Conservation (phyloP, 176 grass and related monocot species). For the Triticum dicoccoides region DNA sequence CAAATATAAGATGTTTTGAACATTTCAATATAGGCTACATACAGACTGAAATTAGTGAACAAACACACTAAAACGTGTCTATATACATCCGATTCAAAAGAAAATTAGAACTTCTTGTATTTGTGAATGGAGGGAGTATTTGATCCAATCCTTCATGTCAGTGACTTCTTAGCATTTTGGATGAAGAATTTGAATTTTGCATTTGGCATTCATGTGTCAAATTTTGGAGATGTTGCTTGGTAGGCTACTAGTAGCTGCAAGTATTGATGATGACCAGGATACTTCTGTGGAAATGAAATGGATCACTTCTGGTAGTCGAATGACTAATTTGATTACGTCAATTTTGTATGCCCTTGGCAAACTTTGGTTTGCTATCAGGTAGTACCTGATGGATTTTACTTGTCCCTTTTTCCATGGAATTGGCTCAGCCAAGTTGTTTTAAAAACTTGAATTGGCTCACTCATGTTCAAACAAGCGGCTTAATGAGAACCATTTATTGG, state of each 20-base stretch:
- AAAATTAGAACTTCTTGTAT: too few species aligned
- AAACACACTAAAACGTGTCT: too few species aligned
- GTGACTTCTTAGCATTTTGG: background rate
- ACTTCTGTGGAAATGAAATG: background rate
- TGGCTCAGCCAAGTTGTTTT: background rate
- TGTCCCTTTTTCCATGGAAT: background rate
- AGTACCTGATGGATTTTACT: background rate
- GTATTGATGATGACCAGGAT: background rate
- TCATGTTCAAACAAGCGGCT: background rate
- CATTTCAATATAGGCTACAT: too few species aligned
- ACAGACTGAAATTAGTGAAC: too few species aligned
- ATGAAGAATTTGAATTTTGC: background rate
- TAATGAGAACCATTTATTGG: background rate
- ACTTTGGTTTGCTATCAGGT: background rate
- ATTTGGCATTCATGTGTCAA: background rate
- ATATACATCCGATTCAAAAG: too few species aligned
- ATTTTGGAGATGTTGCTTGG: background rate
- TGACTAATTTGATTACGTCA: background rate
- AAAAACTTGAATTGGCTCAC: background rate
- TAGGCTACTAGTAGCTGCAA: background rate
- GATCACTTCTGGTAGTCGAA: background rate
- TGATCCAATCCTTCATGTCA: background rate
- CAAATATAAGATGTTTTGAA: too few species aligned
- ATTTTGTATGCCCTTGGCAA: background rate
- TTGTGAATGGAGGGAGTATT: background rate